phyloP scores from a whole-genome alignment of 768 basidiomycete genomes.

The Russula ochroleuca region DNA sequence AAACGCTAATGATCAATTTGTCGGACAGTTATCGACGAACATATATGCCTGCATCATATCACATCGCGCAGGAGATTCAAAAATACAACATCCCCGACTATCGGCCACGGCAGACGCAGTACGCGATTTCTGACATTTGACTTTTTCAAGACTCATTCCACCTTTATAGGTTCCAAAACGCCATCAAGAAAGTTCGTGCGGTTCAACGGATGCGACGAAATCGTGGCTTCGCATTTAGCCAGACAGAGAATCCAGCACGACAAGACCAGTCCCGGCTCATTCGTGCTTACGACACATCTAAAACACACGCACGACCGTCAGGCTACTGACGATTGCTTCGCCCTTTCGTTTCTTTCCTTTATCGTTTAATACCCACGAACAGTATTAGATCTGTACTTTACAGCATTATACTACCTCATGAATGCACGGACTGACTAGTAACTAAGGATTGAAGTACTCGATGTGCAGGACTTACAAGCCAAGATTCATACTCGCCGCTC shows the following conservation, averaged over 20 bases:
- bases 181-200: constrained; percentile 99
- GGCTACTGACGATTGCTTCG: constrained; percentile 46
- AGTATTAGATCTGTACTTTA: constrained; percentile 21
- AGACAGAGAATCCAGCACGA: constrained; percentile 80
- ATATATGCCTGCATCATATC: constrained; percentile 88
- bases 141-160: constrained; percentile 23
- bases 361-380: constrained; percentile 1
- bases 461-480: neutral
- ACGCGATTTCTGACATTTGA: constrained; percentile 34
- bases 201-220: constrained; percentile 95
- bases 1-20: constrained; percentile 23
- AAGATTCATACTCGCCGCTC: neutral
- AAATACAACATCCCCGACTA: constrained; percentile 98
- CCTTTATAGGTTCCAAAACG: constrained; percentile 81
- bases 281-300: constrained; percentile 83
- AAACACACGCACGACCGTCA: constrained; percentile 63
- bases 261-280: constrained; percentile 87
- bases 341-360: too few relatives aligned
- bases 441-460: neutral
- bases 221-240: constrained; percentile 96
- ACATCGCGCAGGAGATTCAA: constrained; percentile 98
- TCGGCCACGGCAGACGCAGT: constrained; percentile 96
- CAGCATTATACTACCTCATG: constrained; percentile 21
- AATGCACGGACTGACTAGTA: neutral
- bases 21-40: constrained; percentile 76